Evolutionary conservation across 2,329 filamentous ascomycete genomes (phyloP), one percentile per base, ranked within the genome.

Genomic region (Ascochyta koolunga): DNA sequence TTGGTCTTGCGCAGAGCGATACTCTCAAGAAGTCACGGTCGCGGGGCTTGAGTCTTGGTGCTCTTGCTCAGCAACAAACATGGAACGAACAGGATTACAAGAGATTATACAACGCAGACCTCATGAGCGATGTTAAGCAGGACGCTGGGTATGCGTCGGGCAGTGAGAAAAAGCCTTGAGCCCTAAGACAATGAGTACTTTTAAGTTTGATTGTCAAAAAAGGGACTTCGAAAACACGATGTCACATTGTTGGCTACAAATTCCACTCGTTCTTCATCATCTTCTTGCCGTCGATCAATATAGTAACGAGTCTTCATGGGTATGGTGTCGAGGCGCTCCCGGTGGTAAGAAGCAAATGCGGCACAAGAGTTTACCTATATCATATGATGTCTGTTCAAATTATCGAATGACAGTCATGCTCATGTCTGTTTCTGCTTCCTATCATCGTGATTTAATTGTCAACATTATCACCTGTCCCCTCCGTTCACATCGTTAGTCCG

Each of bases 21-120:
- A 54, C 60, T 3, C 39, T 68, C 21, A 72, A 70, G 62, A 73
- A 68, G 54, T 62, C 63, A 4, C 56, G 66, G 16, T 65, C 66
- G 7, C 59, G 62, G 11, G 71, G 70, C 1, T 50, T 74, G 48
- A 72, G 68, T 38, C 49, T 75, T 15, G 68, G 64, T 2, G 50
- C 54, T 15, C 49, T 75, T 42, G 70, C 65, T 1, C 62, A 69
- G 25, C 59, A 69, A 44, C 69, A 69, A 50, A 69, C 69, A 35
- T 75, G 70, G 70, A 73, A 46, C 39, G 67, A 69, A 54, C 67
- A 74, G 56, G 72, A 75, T 31, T 64, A 62, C 50, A 75, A 69
- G 58, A 66, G 69, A 32, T 43, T 73, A 9, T 72, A 65, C 39
- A 72, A 58, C 46, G 56, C 60, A 4, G 54, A 57, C 18, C 55